Conservation (phyloP, 106 monocot species). For the Dioscorea alata region DNA sequence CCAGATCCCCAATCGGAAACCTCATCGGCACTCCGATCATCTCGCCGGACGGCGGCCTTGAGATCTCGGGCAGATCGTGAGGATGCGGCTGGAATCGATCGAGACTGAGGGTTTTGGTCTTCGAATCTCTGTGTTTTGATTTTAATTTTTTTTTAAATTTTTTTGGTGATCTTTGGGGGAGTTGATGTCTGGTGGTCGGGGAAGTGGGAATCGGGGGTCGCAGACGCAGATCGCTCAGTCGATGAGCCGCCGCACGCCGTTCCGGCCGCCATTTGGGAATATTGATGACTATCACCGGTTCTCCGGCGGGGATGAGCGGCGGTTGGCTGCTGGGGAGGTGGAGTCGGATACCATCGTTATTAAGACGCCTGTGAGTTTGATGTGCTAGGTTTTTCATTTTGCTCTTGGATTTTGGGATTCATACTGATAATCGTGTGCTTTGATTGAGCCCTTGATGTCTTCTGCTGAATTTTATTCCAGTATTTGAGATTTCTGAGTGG, state of each 20-base stretch:
- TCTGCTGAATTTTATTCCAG: background rate
- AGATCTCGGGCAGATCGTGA: background rate
- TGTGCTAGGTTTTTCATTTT: background rate
- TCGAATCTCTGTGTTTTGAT: background rate
- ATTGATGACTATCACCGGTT: slow-evolving; percentile 8
- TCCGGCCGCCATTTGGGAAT: slow-evolving; percentile 2
- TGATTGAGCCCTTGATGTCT: background rate
- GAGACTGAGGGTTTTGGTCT: background rate
- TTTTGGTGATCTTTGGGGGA: background rate
- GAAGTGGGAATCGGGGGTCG: background rate
- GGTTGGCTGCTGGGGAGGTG: background rate
- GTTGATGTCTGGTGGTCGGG: slow-evolving; percentile 6
- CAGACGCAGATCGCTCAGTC: background rate
- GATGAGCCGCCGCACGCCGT: background rate
- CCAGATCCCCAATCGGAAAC: background rate
- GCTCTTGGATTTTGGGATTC: background rate
- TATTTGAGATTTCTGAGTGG: background rate
- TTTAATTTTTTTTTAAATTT: background rate
- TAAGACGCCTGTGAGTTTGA: slow-evolving; percentile 6
- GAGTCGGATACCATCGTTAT: background rate
- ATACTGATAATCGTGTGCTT: background rate
- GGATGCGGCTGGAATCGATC: background rate
- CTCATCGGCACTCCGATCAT: background rate
- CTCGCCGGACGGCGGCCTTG: background rate
- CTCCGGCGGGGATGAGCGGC: background rate